Evolutionary conservation across 2,329 filamentous ascomycete species (phyloP).

Genomic region (Fusarium succisae): DNA sequence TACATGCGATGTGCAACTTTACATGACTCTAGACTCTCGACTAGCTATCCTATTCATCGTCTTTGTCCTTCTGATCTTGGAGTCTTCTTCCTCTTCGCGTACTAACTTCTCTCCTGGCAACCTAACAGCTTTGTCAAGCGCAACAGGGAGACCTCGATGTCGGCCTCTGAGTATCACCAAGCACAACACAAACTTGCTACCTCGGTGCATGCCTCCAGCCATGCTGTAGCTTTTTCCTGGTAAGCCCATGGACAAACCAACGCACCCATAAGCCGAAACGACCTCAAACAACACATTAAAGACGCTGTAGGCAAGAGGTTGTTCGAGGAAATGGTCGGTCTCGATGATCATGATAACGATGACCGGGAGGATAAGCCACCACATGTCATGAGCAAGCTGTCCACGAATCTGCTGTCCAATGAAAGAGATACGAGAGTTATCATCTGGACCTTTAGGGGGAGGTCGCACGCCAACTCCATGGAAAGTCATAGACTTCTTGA

Average conservation of each 20-base stretch:
- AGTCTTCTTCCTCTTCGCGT: slow-evolving; percentile 47
- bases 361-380: slow-evolving; percentile 70
- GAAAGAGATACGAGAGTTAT: slow-evolving; percentile 56
- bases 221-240: slow-evolving; percentile 65
- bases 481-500: slow-evolving; percentile 53
- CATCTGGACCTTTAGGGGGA: slow-evolving; percentile 36
- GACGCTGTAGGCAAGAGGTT: slow-evolving; percentile 63
- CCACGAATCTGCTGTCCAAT: slow-evolving; percentile 67
- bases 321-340: slow-evolving; percentile 60
- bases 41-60: slow-evolving; percentile 42
- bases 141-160: slow-evolving; percentile 65
- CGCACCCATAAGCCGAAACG: slow-evolving; percentile 66
- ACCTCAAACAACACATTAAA: slow-evolving; percentile 71
- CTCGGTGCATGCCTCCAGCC: slow-evolving; percentile 61
- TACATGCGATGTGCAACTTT: not conserved
- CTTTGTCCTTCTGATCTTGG: slow-evolving; percentile 40
- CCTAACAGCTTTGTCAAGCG: slow-evolving; percentile 62
- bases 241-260: slow-evolving; percentile 68
- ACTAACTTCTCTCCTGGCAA: slow-evolving; percentile 50
- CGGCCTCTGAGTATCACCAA: slow-evolving; percentile 66
- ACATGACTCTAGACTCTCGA: slow-evolving; percentile 33
- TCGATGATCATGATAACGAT: slow-evolving; percentile 70
- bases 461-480: slow-evolving; percentile 54
- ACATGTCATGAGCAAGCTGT: slow-evolving; percentile 73
- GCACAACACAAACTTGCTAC: slow-evolving; percentile 67